Evolutionary conservation across 1,284 basidiomycete genomes (phyloP), one percentile per base, ranked within the genome.

Genomic region (Puccinia triticina): DNA sequence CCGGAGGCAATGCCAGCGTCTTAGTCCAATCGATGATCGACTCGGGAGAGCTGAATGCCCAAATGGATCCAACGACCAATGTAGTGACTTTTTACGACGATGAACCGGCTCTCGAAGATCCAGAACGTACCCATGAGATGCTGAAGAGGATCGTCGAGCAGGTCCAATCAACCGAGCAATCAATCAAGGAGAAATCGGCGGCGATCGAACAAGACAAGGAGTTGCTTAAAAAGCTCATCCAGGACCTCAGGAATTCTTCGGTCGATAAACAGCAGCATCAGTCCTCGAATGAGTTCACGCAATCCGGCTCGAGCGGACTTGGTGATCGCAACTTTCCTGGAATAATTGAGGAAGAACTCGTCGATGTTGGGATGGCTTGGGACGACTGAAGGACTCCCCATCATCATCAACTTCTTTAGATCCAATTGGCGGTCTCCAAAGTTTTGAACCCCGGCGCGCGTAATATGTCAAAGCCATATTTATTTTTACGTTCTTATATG

Each of bases 271-370:
- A 55, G 11, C 72, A 66, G 16, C 34, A 66, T 23, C 37, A 23
- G 34, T 37, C 72, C 26, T 1, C 50, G 7, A 74, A 74, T 32
- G 72, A 74, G 53, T 46, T 64, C 34, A 5, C 21, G 4, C 16
- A 12, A n/a, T 55, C 55, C 40, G 16, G 23, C 43, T 8, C 21
- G 10, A 10, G 0, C 34, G 29, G 4, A 11, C 23, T 3, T 2
- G 7, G 11, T 18, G 74, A 77, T 18, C 29, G 72, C 37, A 50
- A 32, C 14, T 55, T 73, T 29, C 40, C 26, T n/a, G 69, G 69
- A 40, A 81, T 81, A 40, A 46, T 78, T 14, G 78, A 81, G 40
- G 78, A 81, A 64, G 78, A 81, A 29, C 59, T 81, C 23, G 67
- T 73, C 18, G 78, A 72, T 46, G n/a, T 73, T 40, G 78, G 69